Evolutionary conservation across 345 rosid genomes (phyloP), one percentile per base, ranked within the genome.

Genomic region (Euphorbia peplus): DNA sequence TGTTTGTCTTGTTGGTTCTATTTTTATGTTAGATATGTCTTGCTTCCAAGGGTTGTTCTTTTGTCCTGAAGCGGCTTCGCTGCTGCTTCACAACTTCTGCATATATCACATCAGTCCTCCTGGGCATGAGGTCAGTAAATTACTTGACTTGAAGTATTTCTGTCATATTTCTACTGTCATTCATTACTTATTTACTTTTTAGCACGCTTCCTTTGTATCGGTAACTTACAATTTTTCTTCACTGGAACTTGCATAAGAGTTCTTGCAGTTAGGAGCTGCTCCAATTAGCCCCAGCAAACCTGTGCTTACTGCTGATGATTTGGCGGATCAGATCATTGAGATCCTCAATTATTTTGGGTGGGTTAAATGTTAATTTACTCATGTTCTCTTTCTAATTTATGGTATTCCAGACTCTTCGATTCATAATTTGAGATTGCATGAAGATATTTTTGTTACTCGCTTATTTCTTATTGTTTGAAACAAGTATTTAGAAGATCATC

Each of bases 101-200:
- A 86, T 90, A 74, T 95, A 91, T 83, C 99, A 95, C 81, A 90
- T 95, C 71, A 87, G 87, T 76, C 98, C 99, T 72, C 92, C 97
- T 41, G 98, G 97, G 65, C 98, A 95, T 51, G 97, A 95, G 98
- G 98, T 90, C 79, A 72, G 95, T 87, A 47, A 48, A 75, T 71
- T 81, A 47, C 59, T 73, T 0, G 44, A 24, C 67, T 58, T 58
- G 13, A 48, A 51, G 64, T 5, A 57, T 56, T 22, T 52, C 13
- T 61, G 59, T 57, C 32, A 61, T 66, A 66, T 3, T 16, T 57
- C 21, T 46, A 14, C 48, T 44, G 28, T 68, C 62, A 71, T 67
- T 66, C 39, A 15, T 51, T 35, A 10, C 1, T 64, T 9, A 11
- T 56, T 30, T 59, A 22, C 29, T 48, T 32, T 56, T 16, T 22